Base-by-base conservation (phyloP, 108 stramenopile genomes). In the Ochromonas danica region DNA sequence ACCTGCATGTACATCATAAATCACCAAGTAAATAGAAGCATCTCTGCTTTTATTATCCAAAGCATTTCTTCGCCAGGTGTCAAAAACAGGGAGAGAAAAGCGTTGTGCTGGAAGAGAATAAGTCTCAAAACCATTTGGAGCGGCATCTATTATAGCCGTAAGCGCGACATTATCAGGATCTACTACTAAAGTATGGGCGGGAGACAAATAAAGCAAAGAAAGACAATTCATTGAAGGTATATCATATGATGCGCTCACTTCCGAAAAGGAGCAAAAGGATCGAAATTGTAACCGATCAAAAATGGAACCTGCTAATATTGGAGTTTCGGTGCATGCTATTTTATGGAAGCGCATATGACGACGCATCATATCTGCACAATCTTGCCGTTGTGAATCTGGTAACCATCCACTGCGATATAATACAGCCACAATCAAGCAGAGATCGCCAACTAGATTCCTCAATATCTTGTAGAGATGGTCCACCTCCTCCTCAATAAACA, bases 1-100 rank as follows among this genome's bases (percentile, higher is more conserved):
- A 10, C 72, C 72, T 10, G 72, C 72, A 35, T 75, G 72, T 6
- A 75, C 72, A 36, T 75, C 72, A 36, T 39, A 14, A 22, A 75
- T 60, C 14, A 75, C 31, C 30, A 75, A 30, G 6, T 3, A 67
- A 6, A 67, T 31, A 27, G 72, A 38, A 27, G n/a, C 28, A 10
- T 41, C 40, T 35, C 22, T 57, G 51, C 3, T 33, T 10, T 27
- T 41, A 42, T 41, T 41, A 38, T 38, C 25, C 31, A 36, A 67
- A 3, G 63, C 17, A 67, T 36, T 67, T 17, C 51, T 57, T 10
- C 3, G 3, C 63, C 63, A 67, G 25, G 10, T 42, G 3, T 75
- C 72, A 10, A 75, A 75, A 3, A 41, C 3, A 6, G 36, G 45
- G 3, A 75, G 14, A 10, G 72, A 33, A 75, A 75, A 75, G 3